A percentile compares a stretch with the other conserved stretches of the same genome.
Evolutionary conservation across 306 rosid genomes (phyloP).

Genomic region (Prunus davidiana): DNA sequence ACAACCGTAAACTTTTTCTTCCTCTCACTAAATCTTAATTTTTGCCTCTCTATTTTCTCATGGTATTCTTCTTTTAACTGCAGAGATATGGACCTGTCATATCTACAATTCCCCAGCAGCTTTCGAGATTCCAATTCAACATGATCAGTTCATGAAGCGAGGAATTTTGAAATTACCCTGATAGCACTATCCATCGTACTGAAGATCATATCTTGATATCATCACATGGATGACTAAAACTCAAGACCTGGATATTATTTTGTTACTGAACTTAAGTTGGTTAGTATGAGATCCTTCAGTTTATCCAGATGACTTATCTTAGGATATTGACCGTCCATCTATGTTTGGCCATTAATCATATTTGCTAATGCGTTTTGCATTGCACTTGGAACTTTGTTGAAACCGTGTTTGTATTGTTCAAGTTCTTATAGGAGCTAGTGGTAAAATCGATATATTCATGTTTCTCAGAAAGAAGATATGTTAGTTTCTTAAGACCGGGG

Average conservation of each 20-base stretch:
- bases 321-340: slow-evolving; percentile 10
- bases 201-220: slow-evolving; percentile 4
- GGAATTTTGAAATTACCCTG: slow-evolving; percentile 12
- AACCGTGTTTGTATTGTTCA: slow-evolving; percentile 5
- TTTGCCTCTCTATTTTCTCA: not conserved
- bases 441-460: not conserved
- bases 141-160: slow-evolving; percentile 74
- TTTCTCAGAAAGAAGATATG: not conserved
- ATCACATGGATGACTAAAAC: slow-evolving; percentile 17
- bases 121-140: slow-evolving; percentile 96
- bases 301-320: slow-evolving; percentile 16
- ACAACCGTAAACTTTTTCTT: not conserved
- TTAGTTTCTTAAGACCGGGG: not conserved
- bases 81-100: slow-evolving; percentile 99
- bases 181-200: not conserved
- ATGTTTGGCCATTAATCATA: slow-evolving; percentile 4
- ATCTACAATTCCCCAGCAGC: slow-evolving; percentile 97
- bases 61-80: slow-evolving; percentile 13
- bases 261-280: slow-evolving; percentile 25
- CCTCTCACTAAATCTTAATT: not conserved
- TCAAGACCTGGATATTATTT: slow-evolving; percentile 15
- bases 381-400: slow-evolving; percentile 4
- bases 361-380: slow-evolving; percentile 7
- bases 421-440: slow-evolving; percentile 11
- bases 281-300: slow-evolving; percentile 14